Conservation (phyloP, 1,284 basidiomycete species). For the Ustilago esculenta region DNA sequence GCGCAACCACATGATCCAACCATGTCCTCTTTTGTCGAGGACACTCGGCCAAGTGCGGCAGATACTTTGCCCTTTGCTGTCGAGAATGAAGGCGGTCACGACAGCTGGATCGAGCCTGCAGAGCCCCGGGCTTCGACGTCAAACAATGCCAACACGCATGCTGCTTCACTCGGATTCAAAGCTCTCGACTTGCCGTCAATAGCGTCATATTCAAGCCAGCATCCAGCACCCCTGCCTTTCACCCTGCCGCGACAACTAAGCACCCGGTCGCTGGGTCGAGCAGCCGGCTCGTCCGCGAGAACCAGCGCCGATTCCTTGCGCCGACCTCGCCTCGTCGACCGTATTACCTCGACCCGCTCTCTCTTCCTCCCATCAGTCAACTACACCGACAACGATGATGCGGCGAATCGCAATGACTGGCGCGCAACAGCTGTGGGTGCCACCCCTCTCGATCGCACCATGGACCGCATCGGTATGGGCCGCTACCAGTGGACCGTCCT, state of each 20-base stretch:
- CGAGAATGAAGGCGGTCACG: slow-evolving; percentile 29
- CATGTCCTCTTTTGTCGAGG: slow-evolving; percentile 19
- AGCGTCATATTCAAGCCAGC: slow-evolving; percentile 3
- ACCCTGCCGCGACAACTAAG: slow-evolving; percentile 19
- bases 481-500: slow-evolving; percentile 59
- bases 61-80: background rate
- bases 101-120: slow-evolving; percentile 23
- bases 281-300: slow-evolving; percentile 16
- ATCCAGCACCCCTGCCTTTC: background rate
- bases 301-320: slow-evolving; percentile 19
- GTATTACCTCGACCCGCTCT: slow-evolving; percentile 25
- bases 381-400: slow-evolving; percentile 11
- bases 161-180: background rate
- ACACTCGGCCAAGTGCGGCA: slow-evolving; percentile 1
- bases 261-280: slow-evolving; percentile 23
- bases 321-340: slow-evolving; percentile 35
- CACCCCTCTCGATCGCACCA: slow-evolving; percentile 71
- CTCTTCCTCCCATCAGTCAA: slow-evolving; percentile 29
- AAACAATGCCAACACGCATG: background rate
- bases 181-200: background rate
- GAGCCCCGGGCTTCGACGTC: background rate
- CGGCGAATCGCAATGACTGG: slow-evolving; percentile 22
- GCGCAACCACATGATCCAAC: slow-evolving; percentile 2
- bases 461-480: slow-evolving; percentile 91
- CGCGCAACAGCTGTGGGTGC: slow-evolving; percentile 41